A percentile compares a stretch with the other conserved stretches of the same genome.
phyloP scores from a whole-genome alignment of 1,284 basidiomycete genomes.

The Tylopilus sp. region DNA sequence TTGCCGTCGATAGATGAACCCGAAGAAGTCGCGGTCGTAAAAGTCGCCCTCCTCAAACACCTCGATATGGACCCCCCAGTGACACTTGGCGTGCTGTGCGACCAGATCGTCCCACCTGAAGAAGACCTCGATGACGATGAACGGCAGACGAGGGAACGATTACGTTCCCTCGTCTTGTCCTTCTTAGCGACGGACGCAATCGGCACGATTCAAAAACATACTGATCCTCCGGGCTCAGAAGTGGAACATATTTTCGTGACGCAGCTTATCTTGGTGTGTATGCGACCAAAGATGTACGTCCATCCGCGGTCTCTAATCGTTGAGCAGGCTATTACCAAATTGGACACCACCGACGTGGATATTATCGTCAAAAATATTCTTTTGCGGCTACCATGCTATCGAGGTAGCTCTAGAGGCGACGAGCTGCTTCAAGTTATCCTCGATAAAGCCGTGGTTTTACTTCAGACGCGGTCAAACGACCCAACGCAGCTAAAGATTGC shows the following conservation, averaged over 20 bases:
- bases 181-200: slow-evolving; percentile 57
- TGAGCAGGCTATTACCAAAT: slow-evolving; percentile 49
- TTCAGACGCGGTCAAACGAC: slow-evolving; percentile 40
- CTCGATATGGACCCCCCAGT: slow-evolving; percentile 58
- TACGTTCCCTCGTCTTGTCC: slow-evolving; percentile 55
- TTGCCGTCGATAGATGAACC: slow-evolving; percentile 50
- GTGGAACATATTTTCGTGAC: slow-evolving; percentile 49
- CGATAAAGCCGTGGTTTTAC: slow-evolving; percentile 36
- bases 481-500: slow-evolving; percentile 35
- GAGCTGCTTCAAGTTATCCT: slow-evolving; percentile 46
- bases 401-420: slow-evolving; percentile 35
- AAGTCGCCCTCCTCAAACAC: slow-evolving; percentile 56
- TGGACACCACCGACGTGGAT: slow-evolving; percentile 41
- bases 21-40: slow-evolving; percentile 59
- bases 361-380: slow-evolving; percentile 54
- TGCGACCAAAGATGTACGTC: slow-evolving; percentile 11
- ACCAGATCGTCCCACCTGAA: slow-evolving; percentile 55
- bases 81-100: slow-evolving; percentile 63
- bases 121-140: slow-evolving; percentile 57
- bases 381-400: slow-evolving; percentile 46
- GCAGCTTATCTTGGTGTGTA: slow-evolving; percentile 46
- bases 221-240: slow-evolving; percentile 39
- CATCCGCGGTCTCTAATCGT: slow-evolving; percentile 3
- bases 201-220: slow-evolving; percentile 44
- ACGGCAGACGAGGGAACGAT: slow-evolving; percentile 49